These are phyloP conservation scores for Hyphodiscus sp. DNA, from an alignment of 2,329 filamentous ascomycete species.

Conservation along the genomic window DNA sequence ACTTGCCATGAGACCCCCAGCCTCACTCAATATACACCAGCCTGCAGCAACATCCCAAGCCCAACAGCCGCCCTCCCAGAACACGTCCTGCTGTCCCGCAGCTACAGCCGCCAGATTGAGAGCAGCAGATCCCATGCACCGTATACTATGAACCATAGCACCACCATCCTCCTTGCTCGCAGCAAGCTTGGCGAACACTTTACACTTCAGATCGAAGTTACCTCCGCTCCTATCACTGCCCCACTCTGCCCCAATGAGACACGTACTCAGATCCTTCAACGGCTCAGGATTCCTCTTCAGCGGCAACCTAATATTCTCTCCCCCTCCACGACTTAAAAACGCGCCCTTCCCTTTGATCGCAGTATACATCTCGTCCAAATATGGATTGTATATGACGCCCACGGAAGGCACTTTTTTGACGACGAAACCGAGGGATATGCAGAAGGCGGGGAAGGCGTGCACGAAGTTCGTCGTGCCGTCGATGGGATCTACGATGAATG, in stretches of 20 bases:
- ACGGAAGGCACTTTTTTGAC: conserved; percentile 55
- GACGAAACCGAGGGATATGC: conserved; percentile 69
- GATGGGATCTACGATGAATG: conserved; percentile 77
- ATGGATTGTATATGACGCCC: conserved; percentile 77
- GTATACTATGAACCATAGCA: conserved; percentile 68
- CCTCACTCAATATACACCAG: conserved; percentile 70
- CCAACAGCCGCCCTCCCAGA: conserved; percentile 82
- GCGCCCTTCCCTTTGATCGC: conserved; percentile 63
- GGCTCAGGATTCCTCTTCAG: conserved; percentile 44
- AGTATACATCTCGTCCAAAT: conserved; percentile 61
- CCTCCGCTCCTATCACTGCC: conserved; percentile 60
- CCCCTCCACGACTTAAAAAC: conserved; percentile 39
- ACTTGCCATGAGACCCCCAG: conserved; percentile 65
- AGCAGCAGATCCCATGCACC: conserved; percentile 67
- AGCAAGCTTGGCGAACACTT: conserved; percentile 57
- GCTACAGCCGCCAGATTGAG: conserved; percentile 70
- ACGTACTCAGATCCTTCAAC: conserved; percentile 52
- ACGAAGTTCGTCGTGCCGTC: conserved; percentile 81
- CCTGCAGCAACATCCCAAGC: conserved; percentile 81
- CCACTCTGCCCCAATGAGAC: conserved; percentile 68
- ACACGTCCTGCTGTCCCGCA: conserved; percentile 63
- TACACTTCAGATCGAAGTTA: conserved; percentile 64
- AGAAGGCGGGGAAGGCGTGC: conserved; percentile 67
- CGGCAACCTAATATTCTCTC: conserved; percentile 38
- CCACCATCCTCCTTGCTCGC: conserved; percentile 56